Evolutionary conservation across 495 filamentous ascomycete genomes (phyloP), one percentile per base, ranked within the genome.

Genomic region (Neurospora cerealis): DNA sequence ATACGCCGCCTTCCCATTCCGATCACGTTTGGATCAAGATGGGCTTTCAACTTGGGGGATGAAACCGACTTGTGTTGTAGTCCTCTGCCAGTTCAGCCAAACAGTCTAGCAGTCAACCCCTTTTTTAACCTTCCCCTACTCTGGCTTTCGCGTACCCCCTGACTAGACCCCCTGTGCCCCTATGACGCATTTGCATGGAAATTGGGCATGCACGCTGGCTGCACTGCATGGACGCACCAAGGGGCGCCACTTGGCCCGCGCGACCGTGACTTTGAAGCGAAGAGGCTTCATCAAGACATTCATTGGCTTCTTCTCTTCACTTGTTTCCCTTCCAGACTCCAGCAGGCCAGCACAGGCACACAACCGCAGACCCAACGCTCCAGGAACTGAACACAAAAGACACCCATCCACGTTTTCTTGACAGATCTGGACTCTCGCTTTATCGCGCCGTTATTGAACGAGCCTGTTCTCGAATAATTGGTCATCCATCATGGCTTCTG

Each of bases 181-280:
- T 77, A 81, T 81, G 79, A 81, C 79, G 79, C 79, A 81, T 74
- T 79, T 73, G 71, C 70, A 71, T 46, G 48, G 74, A 74, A 71
- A 72, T 34, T 38, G 54, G 44, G 54, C 54, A 32, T 62, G 54
- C 28, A 66, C 54, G 73, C 70, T 74, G 73, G 69, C 24, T 70
- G 74, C 76, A 70, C 32, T 32, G 40, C 54, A 62, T 66, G 54
- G 54, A 62, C 28, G 70, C 41, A 74, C 77, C 78, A 77, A 71
- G 71, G 73, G 75, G 70, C 75, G 76, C 76, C 75, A 76, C 75
- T 72, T 79, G 69, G 70, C 69, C 74, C 76, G 74, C 54, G 54
- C 54, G 28, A 66, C 54, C 54, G 28, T 34, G 54, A 66, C 54
- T 66, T 66, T 19, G 54, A 34, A 66, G 54, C 54, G 28, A 34